Base-by-base conservation (phyloP, 2,329 filamentous ascomycete genomes). In the Ceratocystis albifundus region DNA sequence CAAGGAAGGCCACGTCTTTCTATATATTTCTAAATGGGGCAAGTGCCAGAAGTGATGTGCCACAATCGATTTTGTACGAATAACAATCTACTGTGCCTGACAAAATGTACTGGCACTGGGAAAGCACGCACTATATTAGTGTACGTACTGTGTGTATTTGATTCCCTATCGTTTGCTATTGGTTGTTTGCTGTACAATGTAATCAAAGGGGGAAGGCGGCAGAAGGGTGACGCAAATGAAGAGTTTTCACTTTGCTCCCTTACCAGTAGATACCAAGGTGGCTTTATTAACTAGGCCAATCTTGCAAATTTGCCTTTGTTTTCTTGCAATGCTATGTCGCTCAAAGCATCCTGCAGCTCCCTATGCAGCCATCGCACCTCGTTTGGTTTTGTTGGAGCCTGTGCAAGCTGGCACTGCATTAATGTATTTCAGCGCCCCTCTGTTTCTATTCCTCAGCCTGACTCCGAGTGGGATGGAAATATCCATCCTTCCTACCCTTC, bases 331-430 rank as follows among this genome's bases (percentile, higher is more conserved):
- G 28, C 55, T 28, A 59, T 28, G 25, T 28, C n/a, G 55, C 10
- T 59, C 30, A 59, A 5, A 8, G 7, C 55, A 59, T 59, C 55
- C 55, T 59, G 55, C 55, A 36, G 55, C 55, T 59, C 55, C 15
- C 25, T 59, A 30, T 59, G 55, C 55, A 59, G 55, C 28, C 55
- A 36, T 36, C 55, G 17, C 28, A 10, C 20, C 25, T 59, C 55
- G 55, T 36, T 59, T 36, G 25, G 28, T 20, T 20, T 59, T n/a
- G 32, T 32, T 30, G 30, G 28, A 36, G 55, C 55, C 55, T 59
- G 30, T 36, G 17, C 48, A 59, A 36, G 55, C 55, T 59, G 55
- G 55, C 55, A 59, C 55, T 59, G 28, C 55, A 59, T 59, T 28
- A 59, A 36, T n/a, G 3, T 41, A 59, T 36, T 20, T 59, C 55